phyloP scores from a whole-genome alignment of 2,329 filamentous ascomycete species.

The Huntiella omanensis region DNA sequence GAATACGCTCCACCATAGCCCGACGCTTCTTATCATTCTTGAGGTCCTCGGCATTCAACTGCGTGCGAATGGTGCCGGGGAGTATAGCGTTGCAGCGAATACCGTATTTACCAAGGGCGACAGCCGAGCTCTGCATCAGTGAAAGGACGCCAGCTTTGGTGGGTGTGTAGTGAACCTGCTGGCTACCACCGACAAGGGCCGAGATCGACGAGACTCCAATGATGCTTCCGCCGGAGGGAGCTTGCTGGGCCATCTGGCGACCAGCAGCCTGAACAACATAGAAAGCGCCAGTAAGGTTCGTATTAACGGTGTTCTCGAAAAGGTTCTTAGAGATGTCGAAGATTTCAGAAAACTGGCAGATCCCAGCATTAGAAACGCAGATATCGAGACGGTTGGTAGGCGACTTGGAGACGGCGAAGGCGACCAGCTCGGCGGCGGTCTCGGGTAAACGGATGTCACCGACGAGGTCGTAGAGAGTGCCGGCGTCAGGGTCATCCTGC shows the following conservation, averaged over 20 bases:
- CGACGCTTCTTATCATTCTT: slow-evolving; percentile 49
- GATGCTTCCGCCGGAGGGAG: slow-evolving; percentile 55
- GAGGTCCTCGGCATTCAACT: slow-evolving; percentile 69
- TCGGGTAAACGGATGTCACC: slow-evolving; percentile 63
- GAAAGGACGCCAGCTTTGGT: slow-evolving; percentile 70
- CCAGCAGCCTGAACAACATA: slow-evolving; percentile 73
- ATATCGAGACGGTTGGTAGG: slow-evolving; percentile 43
- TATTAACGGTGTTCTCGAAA: slow-evolving; percentile 51
- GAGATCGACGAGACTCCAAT: slow-evolving; percentile 58
- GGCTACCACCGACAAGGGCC: slow-evolving; percentile 58
- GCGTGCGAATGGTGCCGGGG: slow-evolving; percentile 67
- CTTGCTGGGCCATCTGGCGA: slow-evolving; percentile 54
- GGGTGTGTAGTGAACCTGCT: slow-evolving; percentile 72
- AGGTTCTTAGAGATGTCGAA: slow-evolving; percentile 53
- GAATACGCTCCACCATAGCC: slow-evolving; percentile 70
- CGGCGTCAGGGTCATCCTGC: slow-evolving; percentile 11
- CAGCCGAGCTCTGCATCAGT: slow-evolving; percentile 68
- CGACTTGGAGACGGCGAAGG: slow-evolving; percentile 41
- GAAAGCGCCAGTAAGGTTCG: slow-evolving; percentile 74
- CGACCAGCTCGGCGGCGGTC: slow-evolving; percentile 51
- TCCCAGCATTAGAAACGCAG: slow-evolving; percentile 74
- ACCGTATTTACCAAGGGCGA: slow-evolving; percentile 54
- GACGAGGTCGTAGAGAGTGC: slow-evolving; percentile 41
- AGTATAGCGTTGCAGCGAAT: slow-evolving; percentile 73
- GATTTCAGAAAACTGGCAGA: slow-evolving; percentile 80